Percentiles rank a stretch among this genome's conserved stretches.
Conservation (phyloP, 352 stramenopile species). For the Phytophthora uliginosa region DNA sequence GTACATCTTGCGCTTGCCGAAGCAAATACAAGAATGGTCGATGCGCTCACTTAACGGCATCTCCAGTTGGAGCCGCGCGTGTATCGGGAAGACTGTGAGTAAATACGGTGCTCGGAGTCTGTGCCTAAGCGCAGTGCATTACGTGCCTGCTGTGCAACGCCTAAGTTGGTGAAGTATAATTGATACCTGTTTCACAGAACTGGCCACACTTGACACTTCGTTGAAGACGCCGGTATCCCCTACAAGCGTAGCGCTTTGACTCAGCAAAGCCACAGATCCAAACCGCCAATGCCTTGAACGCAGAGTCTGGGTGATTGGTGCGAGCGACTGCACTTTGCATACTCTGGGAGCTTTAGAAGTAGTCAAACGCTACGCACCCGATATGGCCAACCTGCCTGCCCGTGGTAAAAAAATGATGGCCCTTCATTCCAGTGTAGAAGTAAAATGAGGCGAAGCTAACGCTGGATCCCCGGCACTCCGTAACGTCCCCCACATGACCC, state of each 20-base stretch:
- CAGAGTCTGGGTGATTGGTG: neutral
- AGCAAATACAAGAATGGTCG: neutral
- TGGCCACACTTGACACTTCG: neutral
- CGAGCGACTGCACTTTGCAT: neutral
- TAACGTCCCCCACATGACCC: neutral
- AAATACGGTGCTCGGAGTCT: neutral
- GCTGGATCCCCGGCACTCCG: neutral
- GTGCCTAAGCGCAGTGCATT: neutral
- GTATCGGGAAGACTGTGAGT: neutral
- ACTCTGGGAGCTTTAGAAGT: neutral
- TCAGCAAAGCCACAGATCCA: neutral
- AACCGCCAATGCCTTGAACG: neutral
- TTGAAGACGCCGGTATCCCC: neutral
- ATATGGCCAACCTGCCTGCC: neutral
- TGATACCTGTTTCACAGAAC: slow-evolving; percentile 2
- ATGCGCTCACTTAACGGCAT: neutral
- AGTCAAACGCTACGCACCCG: neutral
- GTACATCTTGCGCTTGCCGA: neutral
- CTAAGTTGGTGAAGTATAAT: slow-evolving; percentile 1
- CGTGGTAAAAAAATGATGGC: neutral
- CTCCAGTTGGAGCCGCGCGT: neutral
- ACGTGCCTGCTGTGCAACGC: neutral
- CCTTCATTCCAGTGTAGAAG: neutral
- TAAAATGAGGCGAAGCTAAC: slow-evolving; percentile 3
- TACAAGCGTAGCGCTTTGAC: neutral